These are phyloP conservation scores for Trichoderma arundinaceum DNA, from an alignment of 2,329 filamentous ascomycete genomes.

Conservation along the genomic window DNA sequence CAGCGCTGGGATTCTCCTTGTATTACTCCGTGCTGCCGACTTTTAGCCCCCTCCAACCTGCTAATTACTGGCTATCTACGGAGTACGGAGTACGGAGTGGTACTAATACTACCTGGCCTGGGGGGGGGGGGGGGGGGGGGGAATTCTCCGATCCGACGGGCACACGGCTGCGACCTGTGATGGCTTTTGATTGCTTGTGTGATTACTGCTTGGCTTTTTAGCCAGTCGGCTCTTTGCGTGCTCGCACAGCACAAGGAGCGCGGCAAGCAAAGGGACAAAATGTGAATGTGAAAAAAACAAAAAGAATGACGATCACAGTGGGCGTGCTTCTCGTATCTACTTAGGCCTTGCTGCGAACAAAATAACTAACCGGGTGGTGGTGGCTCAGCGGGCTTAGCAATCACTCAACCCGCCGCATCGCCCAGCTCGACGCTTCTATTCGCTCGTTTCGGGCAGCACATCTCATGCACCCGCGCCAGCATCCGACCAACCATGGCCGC, in stretches of 20 bases:
- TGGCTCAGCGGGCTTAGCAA: slow-evolving; percentile 8
- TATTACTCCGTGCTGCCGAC: slow-evolving; percentile 6
- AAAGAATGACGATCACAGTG: neutral
- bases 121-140: neutral
- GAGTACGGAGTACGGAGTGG: too few relatives aligned
- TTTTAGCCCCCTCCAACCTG: neutral
- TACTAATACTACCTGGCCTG: neutral
- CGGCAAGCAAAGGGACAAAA: neutral
- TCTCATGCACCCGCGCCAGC: slow-evolving; percentile 14
- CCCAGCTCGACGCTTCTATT: slow-evolving; percentile 12
- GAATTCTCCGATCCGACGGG: neutral
- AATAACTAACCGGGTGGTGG: neutral
- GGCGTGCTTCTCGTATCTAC: neutral
- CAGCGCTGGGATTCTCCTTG: neutral
- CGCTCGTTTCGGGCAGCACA: slow-evolving; percentile 16
- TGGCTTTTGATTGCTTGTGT: neutral
- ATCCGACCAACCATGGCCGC: slow-evolving; percentile 18
- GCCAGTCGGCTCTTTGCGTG: neutral
- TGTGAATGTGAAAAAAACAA: neutral
- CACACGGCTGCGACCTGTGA: neutral
- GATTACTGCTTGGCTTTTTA: neutral
- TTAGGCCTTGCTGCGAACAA: neutral
- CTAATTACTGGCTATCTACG: too few relatives aligned
- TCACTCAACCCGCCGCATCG: slow-evolving; percentile 13
- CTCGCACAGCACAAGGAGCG: neutral